Conservation (phyloP, 805 yeast species). For the Ogataea zsoltii region DNA sequence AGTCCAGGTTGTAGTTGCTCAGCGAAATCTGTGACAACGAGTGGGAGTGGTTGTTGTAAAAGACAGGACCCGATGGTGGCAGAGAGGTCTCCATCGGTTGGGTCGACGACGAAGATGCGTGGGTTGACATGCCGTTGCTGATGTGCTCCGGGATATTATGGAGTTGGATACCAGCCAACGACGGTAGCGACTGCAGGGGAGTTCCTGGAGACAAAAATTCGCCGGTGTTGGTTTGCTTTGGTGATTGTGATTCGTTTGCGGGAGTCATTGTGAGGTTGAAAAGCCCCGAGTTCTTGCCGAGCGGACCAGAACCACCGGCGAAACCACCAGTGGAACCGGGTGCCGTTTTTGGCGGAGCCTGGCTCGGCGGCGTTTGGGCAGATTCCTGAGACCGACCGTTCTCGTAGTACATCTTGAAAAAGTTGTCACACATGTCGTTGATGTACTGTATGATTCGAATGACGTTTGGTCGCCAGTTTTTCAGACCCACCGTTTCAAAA, state of each 20-base stretch:
- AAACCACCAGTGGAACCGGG: no score
- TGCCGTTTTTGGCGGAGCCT: background rate
- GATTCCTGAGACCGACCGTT: slow-evolving; percentile 1
- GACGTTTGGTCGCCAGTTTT: slow-evolving; percentile 33
- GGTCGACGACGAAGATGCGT: background rate
- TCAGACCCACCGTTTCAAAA: slow-evolving; percentile 29
- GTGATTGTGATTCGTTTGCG: slow-evolving; percentile 11
- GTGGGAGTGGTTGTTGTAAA: slow-evolving; percentile 10
- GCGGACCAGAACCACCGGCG: no score
- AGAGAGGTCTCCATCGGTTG: background rate
- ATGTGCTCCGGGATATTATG: slow-evolving; percentile 26
- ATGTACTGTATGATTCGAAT: slow-evolving; percentile 33
- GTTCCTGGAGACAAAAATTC: slow-evolving; percentile 6
- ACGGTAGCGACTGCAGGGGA: slow-evolving; percentile 11
- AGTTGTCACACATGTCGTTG: slow-evolving; percentile 34
- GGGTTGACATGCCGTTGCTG: background rate
- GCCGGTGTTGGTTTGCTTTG: slow-evolving; percentile 1
- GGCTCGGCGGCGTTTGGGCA: no score
- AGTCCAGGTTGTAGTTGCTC: slow-evolving; percentile 25
- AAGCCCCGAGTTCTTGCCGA: slow-evolving; percentile 2
- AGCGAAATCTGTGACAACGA: slow-evolving; percentile 25
- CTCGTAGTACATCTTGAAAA: slow-evolving; percentile 25
- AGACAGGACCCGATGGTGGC: background rate
- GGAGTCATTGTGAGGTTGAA: slow-evolving; percentile 17
- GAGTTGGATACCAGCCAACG: slow-evolving; percentile 16